These are phyloP conservation scores for Cytospora piceicola DNA, from an alignment of 2,329 filamentous ascomycete genomes.

Conservation along the genomic window DNA sequence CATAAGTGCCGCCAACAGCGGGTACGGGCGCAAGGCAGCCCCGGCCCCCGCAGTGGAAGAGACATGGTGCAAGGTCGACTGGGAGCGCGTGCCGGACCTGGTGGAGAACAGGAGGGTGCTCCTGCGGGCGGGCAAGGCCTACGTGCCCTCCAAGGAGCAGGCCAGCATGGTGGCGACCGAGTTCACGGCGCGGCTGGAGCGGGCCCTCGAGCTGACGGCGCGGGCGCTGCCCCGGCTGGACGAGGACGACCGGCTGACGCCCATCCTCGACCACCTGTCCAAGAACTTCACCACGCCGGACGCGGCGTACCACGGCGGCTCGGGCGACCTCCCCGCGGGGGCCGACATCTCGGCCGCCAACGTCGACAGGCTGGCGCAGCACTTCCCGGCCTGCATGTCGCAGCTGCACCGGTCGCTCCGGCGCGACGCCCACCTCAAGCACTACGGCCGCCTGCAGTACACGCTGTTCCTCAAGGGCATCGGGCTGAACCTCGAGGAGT, in stretches of 20 bases:
- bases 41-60: conserved; percentile 63
- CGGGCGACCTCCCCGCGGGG: conserved; percentile 64
- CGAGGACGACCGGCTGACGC: conserved; percentile 87
- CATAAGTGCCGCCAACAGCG: conserved; percentile 41
- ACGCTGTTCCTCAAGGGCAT: conserved; percentile 96
- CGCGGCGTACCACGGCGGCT: conserved; percentile 72
- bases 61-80: conserved; percentile 94
- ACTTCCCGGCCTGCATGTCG: conserved; percentile 94
- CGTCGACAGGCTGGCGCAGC: conserved; percentile 76
- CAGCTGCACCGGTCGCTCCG: conserved; percentile 85
- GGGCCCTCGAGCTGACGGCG: conserved; percentile 85
- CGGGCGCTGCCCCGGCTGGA: conserved; percentile 89
- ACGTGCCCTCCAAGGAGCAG: conserved; percentile 86
- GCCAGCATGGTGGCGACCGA: conserved; percentile 87
- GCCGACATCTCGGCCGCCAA: conserved; percentile 77
- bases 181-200: conserved; percentile 78
- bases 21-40: conserved; percentile 41
- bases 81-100: conserved; percentile 88
- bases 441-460: conserved; percentile 92
- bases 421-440: conserved; percentile 88
- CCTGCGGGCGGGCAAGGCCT: conserved; percentile 81
- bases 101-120: conserved; percentile 80
- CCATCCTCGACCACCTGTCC: conserved; percentile 75
- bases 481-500: conserved; percentile 89
- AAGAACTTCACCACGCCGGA: conserved; percentile 96